Conservation (phyloP, 2,329 filamentous ascomycete species). For the Fusarium agapanthi region DNA sequence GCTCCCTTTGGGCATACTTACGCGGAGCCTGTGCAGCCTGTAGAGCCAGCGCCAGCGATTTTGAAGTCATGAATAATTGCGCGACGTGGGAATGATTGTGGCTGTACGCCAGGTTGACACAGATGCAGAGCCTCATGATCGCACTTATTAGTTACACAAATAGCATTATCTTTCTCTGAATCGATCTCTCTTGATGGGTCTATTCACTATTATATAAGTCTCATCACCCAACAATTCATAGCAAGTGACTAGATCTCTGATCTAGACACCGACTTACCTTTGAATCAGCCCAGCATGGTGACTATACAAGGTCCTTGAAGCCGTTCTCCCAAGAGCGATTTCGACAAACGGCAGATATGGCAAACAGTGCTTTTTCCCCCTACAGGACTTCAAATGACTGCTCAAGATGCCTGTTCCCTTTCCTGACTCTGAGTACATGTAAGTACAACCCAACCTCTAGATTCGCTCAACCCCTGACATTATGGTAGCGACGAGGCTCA, state of each 20-base stretch:
- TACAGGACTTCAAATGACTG: too few species aligned
- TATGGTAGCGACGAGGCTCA: neutral
- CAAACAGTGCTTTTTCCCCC: too few species aligned
- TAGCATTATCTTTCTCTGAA: neutral
- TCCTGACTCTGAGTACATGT: neutral
- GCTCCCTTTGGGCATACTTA: neutral
- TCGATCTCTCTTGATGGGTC: neutral
- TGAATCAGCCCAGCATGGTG: constrained; percentile 20
- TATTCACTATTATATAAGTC: neutral
- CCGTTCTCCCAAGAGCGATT: rapidly evolving
- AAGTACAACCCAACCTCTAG: neutral
- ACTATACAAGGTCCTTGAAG: neutral
- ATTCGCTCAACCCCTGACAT: neutral
- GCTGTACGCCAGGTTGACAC: neutral
- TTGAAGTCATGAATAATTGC: neutral
- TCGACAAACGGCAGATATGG: too few species aligned
- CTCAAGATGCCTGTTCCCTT: neutral
- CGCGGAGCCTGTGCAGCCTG: neutral
- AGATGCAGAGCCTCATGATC: neutral
- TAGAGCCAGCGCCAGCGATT: neutral
- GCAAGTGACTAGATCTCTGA: neutral
- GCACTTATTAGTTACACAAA: neutral
- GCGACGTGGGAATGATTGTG: neutral
- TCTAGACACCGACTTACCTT: neutral
- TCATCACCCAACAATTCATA: neutral